Evolutionary conservation across 1,139 yeast genomes (phyloP).

Genomic region (Hemisphaericaspora xylofermentans): DNA sequence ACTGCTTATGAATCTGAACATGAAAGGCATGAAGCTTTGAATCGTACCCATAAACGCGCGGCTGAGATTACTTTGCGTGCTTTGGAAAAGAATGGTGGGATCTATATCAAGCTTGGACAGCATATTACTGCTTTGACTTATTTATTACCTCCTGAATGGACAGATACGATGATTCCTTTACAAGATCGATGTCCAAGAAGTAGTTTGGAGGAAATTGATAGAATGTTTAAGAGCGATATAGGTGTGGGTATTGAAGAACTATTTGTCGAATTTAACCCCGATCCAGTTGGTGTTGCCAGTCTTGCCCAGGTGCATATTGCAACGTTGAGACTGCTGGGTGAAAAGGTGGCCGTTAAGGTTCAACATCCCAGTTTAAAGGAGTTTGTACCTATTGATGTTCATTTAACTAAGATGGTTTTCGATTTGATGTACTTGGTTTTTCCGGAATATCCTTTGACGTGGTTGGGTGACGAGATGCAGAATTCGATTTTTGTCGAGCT

Average conservation of each 20-base stretch:
- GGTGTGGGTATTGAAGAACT: constrained; percentile 62
- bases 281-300: constrained; percentile 93
- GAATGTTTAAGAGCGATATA: constrained; percentile 66
- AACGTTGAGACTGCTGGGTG: constrained; percentile 54
- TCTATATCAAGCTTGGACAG: constrained; percentile 92
- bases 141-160: constrained; percentile 90
- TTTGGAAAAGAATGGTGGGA: constrained; percentile 83
- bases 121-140: constrained; percentile 92
- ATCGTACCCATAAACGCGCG: constrained; percentile 63
- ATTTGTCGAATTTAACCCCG: constrained; percentile 64
- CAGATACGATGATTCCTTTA: constrained; percentile 87
- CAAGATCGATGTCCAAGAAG: constrained; percentile 91
- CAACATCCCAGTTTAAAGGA: constrained; percentile 89
- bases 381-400: constrained; percentile 87
- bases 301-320: constrained; percentile 95
- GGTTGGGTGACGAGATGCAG: constrained; percentile 93
- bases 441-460: constrained; percentile 89
- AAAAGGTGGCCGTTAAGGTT: constrained; percentile 86
- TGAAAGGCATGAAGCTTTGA: constrained; percentile 55
- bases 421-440: constrained; percentile 71
- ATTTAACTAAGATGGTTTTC: constrained; percentile 76
- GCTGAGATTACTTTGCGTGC: constrained; percentile 81
- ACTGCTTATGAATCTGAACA: constrained; percentile 29
- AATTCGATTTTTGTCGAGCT: constrained; percentile 83
- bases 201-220: constrained; percentile 62